phyloP scores from a whole-genome alignment of 352 stramenopile species.

The Peronospora farinosa region DNA sequence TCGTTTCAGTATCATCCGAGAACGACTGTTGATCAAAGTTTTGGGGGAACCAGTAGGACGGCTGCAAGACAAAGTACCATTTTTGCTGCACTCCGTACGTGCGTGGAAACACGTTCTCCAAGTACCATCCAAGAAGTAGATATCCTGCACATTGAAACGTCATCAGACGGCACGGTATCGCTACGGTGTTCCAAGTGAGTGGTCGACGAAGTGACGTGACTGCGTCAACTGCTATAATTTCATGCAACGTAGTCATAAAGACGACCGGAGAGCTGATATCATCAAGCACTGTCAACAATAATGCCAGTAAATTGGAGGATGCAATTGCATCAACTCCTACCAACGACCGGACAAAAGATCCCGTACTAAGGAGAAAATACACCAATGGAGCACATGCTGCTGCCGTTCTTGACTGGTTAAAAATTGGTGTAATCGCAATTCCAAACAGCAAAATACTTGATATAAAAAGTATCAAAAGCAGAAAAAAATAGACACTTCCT shows the following conservation, averaged over 20 bases:
- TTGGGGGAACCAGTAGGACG: conserved; percentile 74
- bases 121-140: conserved; percentile 88
- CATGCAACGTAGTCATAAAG: conserved; percentile 59
- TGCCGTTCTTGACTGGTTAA: conserved; percentile 64
- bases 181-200: conserved; percentile 45
- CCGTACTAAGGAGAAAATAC: conserved; percentile 53
- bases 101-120: conserved; percentile 90
- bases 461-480: conserved; percentile 54
- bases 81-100: conserved; percentile 86
- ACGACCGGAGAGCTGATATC: conserved; percentile 55
- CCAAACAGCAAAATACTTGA: conserved; percentile 66
- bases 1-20: conserved; percentile 15
- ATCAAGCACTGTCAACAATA: conserved; percentile 38
- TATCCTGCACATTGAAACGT: conserved; percentile 82
- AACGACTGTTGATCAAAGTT: conserved; percentile 3
- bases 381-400: conserved; percentile 53
- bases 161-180: conserved; percentile 54
- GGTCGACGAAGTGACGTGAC: conserved; percentile 28
- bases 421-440: conserved; percentile 66
- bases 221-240: conserved; percentile 50
- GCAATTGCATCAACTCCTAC: conserved; percentile 46
- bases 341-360: conserved; percentile 45
- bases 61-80: conserved; percentile 90
- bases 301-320: conserved; percentile 26
- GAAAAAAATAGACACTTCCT: conserved; percentile 45